These are phyloP conservation scores for Aspergillus neoniger DNA, from an alignment of 2,329 filamentous ascomycete genomes.

Conservation along the genomic window DNA sequence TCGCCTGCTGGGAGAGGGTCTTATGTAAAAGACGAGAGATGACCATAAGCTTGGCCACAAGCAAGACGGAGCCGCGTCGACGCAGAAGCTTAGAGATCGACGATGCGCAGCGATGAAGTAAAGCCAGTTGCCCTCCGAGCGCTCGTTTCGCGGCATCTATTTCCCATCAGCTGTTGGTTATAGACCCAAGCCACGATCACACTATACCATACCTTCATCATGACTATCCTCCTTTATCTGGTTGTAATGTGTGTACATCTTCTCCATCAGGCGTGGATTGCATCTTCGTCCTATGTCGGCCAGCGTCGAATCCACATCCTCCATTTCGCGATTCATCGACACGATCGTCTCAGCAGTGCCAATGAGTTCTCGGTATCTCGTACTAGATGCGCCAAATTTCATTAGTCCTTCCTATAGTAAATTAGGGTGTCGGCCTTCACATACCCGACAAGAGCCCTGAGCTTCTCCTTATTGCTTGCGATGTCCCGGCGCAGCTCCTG, in stretches of 20 bases:
- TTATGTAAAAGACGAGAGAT: constrained; percentile 75
- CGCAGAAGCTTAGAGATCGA: constrained; percentile 57
- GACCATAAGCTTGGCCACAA: constrained; percentile 71
- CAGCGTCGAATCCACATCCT: constrained; percentile 70
- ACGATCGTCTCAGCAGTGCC: constrained; percentile 94
- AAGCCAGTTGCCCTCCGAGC: constrained; percentile 58
- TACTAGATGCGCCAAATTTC: constrained; percentile 40
- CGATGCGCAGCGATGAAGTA: constrained; percentile 59
- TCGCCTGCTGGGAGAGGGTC: constrained; percentile 60
- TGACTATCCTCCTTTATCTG: constrained; percentile 45
- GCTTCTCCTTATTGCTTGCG: constrained; percentile 65
- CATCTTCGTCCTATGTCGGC: constrained; percentile 74
- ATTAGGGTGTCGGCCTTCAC: constrained; percentile 19
- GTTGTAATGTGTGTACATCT: constrained; percentile 62
- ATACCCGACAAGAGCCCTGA: constrained; percentile 67
- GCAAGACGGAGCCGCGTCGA: constrained; percentile 52
- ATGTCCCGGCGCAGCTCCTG: constrained; percentile 64
- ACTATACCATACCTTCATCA: constrained; percentile 33
- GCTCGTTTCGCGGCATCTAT: constrained; percentile 47
- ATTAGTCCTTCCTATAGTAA: constrained; percentile 7
- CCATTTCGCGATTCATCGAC: constrained; percentile 78
- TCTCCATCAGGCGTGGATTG: constrained; percentile 69
- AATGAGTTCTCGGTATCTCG: constrained; percentile 82
- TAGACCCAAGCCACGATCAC: neutral
- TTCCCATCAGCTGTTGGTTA: constrained; percentile 24